A percentile compares a stretch with the other conserved stretches of the same genome.
Evolutionary conservation across 2,329 filamentous ascomycete genomes (phyloP).

Genomic region (Pochonia chlamydosporia): DNA sequence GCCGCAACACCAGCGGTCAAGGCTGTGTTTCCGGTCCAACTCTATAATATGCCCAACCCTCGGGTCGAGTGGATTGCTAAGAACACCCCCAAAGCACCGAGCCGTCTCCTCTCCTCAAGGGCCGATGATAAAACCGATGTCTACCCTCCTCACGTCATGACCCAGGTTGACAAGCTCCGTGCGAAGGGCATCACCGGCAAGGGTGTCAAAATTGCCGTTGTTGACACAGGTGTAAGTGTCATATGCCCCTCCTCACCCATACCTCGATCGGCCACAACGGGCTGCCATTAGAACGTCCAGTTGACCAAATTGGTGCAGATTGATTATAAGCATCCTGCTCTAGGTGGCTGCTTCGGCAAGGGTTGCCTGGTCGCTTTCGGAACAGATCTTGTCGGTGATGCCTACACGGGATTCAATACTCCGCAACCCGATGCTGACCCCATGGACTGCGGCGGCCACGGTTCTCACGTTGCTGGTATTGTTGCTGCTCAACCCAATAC

Average conservation of each 20-base stretch:
- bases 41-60: constrained; percentile 39
- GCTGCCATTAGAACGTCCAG: no score
- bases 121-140: constrained; percentile 24
- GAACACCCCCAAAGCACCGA: constrained; percentile 17
- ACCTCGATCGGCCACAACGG: no score
- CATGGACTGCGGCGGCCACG: constrained; percentile 53
- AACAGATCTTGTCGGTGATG: constrained; percentile 52
- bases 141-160: constrained; percentile 49
- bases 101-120: constrained; percentile 12
- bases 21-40: constrained; percentile 41
- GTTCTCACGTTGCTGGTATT: constrained; percentile 57
- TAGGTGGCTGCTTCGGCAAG: constrained; percentile 58
- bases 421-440: constrained; percentile 44
- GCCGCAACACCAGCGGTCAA: constrained; percentile 38
- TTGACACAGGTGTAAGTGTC: constrained; percentile 51
- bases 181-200: constrained; percentile 42
- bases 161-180: constrained; percentile 48
- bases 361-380: constrained; percentile 54
- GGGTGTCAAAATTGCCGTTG: constrained; percentile 46
- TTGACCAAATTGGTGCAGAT: constrained; percentile 27
- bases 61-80: constrained; percentile 39
- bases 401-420: constrained; percentile 34
- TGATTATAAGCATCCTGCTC: constrained; percentile 57
- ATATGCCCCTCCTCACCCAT: no score
- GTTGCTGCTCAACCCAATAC: constrained; percentile 51